phyloP scores from a whole-genome alignment of 345 rosid species.

The Bruguiera parviflora region DNA sequence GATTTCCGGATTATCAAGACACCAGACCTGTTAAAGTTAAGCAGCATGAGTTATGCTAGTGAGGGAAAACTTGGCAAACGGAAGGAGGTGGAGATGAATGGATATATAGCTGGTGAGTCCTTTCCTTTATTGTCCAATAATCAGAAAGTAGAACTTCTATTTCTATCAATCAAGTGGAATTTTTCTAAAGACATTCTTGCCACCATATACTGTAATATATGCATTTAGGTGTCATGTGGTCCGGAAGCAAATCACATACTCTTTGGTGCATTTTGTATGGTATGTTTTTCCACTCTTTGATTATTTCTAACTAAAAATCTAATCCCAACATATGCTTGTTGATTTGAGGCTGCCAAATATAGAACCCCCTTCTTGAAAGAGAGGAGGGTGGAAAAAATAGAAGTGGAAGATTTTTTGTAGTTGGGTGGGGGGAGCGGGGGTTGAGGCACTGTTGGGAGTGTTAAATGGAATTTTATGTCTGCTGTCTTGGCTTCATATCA shows the following conservation, averaged over 20 bases:
- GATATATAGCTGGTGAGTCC: slow-evolving; percentile 34
- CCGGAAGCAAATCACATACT: slow-evolving; percentile 6
- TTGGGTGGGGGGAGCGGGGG: neutral
- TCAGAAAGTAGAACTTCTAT: slow-evolving; percentile 17
- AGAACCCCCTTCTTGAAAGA: neutral
- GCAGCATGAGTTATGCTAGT: slow-evolving; percentile 10
- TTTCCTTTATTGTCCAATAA: slow-evolving; percentile 20
- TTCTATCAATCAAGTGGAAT: slow-evolving; percentile 20
- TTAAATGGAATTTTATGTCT: slow-evolving; percentile 11
- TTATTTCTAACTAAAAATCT: slow-evolving; percentile 8
- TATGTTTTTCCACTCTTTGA: slow-evolving; percentile 11
- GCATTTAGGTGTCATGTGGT: slow-evolving; percentile 16
- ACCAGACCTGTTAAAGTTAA: slow-evolving; percentile 13
- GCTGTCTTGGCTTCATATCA: neutral
- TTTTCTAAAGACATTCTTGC: slow-evolving; percentile 7
- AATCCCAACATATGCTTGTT: neutral
- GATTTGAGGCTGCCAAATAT: too few species aligned
- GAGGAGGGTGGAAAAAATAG: neutral
- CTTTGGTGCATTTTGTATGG: slow-evolving; percentile 15
- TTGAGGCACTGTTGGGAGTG: neutral
- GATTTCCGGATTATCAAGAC: slow-evolving; percentile 21
- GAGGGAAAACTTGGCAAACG: slow-evolving; percentile 26
- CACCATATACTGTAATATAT: neutral
- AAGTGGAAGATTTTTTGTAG: neutral
- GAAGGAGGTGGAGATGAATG: slow-evolving; percentile 25